These are phyloP conservation scores for Babesia ovis DNA, from an alignment of 169 alveolate genomes.

Conservation along the genomic window DNA sequence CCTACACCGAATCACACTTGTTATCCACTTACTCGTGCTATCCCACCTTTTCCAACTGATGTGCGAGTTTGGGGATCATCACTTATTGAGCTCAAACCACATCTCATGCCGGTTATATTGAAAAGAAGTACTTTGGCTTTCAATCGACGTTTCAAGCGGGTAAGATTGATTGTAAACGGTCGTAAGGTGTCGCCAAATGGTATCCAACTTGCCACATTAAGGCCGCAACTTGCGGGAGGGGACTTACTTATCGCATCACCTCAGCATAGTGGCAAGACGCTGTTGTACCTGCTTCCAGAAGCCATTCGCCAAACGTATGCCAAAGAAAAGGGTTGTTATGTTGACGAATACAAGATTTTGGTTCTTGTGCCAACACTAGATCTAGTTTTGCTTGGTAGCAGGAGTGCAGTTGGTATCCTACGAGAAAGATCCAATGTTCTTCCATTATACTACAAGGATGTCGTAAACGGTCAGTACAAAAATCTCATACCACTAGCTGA, in stretches of 20 bases:
- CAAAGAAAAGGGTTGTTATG: not conserved
- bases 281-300: slow-evolving; percentile 59
- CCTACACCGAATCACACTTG: slow-evolving; percentile 10
- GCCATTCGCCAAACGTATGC: slow-evolving; percentile 9
- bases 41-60: slow-evolving; percentile 33
- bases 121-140: slow-evolving; percentile 8
- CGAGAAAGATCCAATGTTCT: slow-evolving; percentile 28
- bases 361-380: slow-evolving; percentile 65
- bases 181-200: slow-evolving; percentile 43
- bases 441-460: slow-evolving; percentile 42
- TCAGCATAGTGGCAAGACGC: slow-evolving; percentile 52
- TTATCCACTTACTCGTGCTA: not conserved
- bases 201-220: slow-evolving; percentile 24
- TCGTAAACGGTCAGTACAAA: slow-evolving; percentile 12
- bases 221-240: slow-evolving; percentile 65
- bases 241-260: slow-evolving; percentile 63
- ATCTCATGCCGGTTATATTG: not conserved
- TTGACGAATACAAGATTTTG: not conserved
- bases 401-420: slow-evolving; percentile 45
- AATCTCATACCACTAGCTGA: slow-evolving; percentile 22
- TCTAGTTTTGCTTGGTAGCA: slow-evolving; percentile 44
- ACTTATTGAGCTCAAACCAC: slow-evolving; percentile 41
- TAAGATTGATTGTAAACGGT: slow-evolving; percentile 29
- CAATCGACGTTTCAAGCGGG: slow-evolving; percentile 23
- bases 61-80: slow-evolving; percentile 70